Percentiles rank a stretch among this genome's conserved stretches.
Evolutionary conservation across 2,329 filamentous ascomycete species (phyloP).

Genomic region (Cladosporium sphaerospermum): DNA sequence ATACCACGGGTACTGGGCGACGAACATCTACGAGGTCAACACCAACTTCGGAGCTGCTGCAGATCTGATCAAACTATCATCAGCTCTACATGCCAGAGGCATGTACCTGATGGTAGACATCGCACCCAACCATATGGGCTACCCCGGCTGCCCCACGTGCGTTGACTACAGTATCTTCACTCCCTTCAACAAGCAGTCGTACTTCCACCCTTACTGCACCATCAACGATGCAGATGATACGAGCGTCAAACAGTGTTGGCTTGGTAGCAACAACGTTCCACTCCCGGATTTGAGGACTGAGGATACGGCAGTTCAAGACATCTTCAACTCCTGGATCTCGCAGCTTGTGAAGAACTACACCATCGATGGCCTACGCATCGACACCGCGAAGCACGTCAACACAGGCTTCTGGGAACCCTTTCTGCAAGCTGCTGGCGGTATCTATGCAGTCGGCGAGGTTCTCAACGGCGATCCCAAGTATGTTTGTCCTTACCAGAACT

Average conservation of each 20-base stretch:
- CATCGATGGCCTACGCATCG: slow-evolving; percentile 30
- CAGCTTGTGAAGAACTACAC: slow-evolving; percentile 34
- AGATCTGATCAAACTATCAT: slow-evolving; percentile 36
- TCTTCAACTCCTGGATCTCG: slow-evolving; percentile 34
- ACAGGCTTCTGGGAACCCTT: slow-evolving; percentile 26
- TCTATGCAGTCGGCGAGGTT: slow-evolving; percentile 29
- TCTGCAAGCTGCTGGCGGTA: slow-evolving; percentile 19
- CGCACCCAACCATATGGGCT: slow-evolving; percentile 36
- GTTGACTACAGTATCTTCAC: slow-evolving; percentile 23
- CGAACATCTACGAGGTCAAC: slow-evolving; percentile 39
- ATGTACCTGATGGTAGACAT: slow-evolving; percentile 44
- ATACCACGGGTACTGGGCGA: slow-evolving; percentile 41
- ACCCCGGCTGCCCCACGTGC: slow-evolving; percentile 12
- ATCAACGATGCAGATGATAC: slow-evolving; percentile 44
- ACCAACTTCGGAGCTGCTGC: slow-evolving; percentile 37
- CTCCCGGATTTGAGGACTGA: slow-evolving; percentile 42
- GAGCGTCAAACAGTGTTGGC: slow-evolving; percentile 36
- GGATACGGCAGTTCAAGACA: slow-evolving; percentile 29
- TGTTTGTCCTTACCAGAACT: slow-evolving; percentile 25
- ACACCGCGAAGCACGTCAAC: slow-evolving; percentile 28
- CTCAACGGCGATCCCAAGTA: slow-evolving; percentile 19
- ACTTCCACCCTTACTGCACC: slow-evolving; percentile 46
- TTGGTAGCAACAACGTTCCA: slow-evolving; percentile 41
- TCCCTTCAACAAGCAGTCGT: slow-evolving; percentile 34
- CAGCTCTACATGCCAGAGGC: slow-evolving; percentile 36